phyloP scores from a whole-genome alignment of 1,284 basidiomycete species.

The Cutaneotrichosporon cavernicola region DNA sequence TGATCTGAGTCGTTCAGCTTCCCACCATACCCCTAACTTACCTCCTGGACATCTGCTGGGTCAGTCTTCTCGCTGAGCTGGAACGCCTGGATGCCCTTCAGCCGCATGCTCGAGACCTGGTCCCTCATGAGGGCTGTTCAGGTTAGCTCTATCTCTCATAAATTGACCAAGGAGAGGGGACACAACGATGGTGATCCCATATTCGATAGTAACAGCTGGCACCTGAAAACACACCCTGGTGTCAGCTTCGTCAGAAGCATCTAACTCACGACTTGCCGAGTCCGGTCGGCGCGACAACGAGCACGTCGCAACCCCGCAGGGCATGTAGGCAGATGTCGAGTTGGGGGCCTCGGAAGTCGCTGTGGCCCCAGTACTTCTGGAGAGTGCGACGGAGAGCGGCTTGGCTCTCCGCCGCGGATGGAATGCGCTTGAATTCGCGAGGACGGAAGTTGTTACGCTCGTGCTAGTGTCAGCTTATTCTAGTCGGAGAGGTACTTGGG shows the following conservation, averaged over 20 bases:
- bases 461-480: conserved; percentile 22
- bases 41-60: conserved; percentile 60
- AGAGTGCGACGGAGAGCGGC: conserved; percentile 35
- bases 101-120: conserved; percentile 66
- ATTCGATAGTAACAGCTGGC: conserved; percentile 69
- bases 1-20: conserved; percentile 56
- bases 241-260: conserved; percentile 1
- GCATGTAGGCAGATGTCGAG: conserved; percentile 70
- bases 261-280: conserved; percentile 71
- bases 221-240: conserved; percentile 76
- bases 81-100: conserved; percentile 61
- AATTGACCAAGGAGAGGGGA: conserved; percentile 70
- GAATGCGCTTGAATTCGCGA: conserved; percentile 35
- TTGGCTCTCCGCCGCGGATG: conserved; percentile 47
- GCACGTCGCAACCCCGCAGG: conserved; percentile 65
- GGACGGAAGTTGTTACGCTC: conserved; percentile 40
- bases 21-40: conserved; percentile 32
- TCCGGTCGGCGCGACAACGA: conserved; percentile 84
- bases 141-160: neutral
- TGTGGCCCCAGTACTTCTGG: conserved; percentile 62
- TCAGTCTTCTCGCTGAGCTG: conserved; percentile 69
- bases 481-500: conserved; percentile 24
- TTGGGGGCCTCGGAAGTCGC: conserved; percentile 70
- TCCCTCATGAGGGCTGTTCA: conserved; percentile 76
- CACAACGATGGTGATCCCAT: conserved; percentile 73